Evolutionary conservation across 23 red algal genomes (phyloP), one percentile per base, ranked within the genome.

Genomic region (Gracilaria gracilis): DNA sequence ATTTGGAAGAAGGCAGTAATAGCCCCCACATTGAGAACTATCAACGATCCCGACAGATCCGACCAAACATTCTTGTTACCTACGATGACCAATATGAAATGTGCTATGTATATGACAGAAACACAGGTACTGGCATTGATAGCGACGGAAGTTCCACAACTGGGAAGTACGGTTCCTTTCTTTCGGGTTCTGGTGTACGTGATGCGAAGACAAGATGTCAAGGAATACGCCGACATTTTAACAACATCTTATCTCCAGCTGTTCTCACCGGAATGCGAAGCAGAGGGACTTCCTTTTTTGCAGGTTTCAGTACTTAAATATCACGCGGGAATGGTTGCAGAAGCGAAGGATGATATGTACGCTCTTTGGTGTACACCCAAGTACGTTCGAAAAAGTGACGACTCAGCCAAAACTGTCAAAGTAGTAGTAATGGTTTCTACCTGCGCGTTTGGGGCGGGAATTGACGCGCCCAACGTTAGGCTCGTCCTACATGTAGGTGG

Each of bases 371-470:
- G 49, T 53, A 53, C 16, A 12, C 49, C 49, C 16, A 9, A 16
- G 49, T 53, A 53, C 49, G 9, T 16, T 53, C 49, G 49, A 53
- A 53, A 53, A 16, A 9, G 11, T 9, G 49, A 12, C 11, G 49
- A 53, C 16, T 53, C 49, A 53, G 49, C 49, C 11, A 53, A 16
- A 9, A 53, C 49, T 9, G 49, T 53, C 49, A 53, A 53, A 53
- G 49, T 42, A 38, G 16, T n/a, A 49, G 9, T 77, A 9, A 77
- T 77, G 72, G 72, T 77, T 23, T 77, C 16, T 51, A 77, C 72
- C n/a, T 77, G n/a, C 9, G 72, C 72, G 9, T 77, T 77, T 77
- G 72, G 34, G 40, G 46, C 72, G 6, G 72, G 72, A 39, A 32
- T n/a, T n/a, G n/a, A n/a, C n/a, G n/a, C n/a, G n/a, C n/a, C n/a